These are phyloP conservation scores for Lichtheimia ramosa DNA, from an alignment of 371 early-diverging fungal genomes.

Conservation along the genomic window DNA sequence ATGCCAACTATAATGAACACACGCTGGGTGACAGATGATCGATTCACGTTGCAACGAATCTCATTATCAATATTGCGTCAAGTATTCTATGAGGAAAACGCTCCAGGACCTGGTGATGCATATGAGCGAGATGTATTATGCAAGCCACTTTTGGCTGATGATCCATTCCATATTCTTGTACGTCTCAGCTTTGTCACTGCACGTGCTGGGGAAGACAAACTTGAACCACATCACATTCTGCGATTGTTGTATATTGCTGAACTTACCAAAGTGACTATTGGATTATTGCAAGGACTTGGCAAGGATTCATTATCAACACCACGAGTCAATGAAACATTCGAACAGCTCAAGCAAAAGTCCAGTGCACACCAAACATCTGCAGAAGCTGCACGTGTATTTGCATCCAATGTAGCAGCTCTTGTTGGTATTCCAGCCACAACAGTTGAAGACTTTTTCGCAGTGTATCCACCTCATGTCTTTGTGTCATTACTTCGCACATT, in stretches of 20 bases:
- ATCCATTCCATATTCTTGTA: constrained; percentile 62
- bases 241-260: constrained; percentile 67
- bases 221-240: constrained; percentile 62
- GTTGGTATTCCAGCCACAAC: constrained; percentile 1
- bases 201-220: constrained; percentile 20
- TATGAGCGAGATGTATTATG: not conserved
- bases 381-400: constrained; percentile 6
- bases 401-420: constrained; percentile 6
- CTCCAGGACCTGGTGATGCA: not conserved
- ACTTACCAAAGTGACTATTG: constrained; percentile 52
- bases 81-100: constrained; percentile 8
- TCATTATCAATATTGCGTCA: constrained; percentile 11
- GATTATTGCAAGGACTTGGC: constrained; percentile 5
- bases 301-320: not conserved
- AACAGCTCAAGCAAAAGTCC: not conserved
- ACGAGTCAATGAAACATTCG: not conserved
- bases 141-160: constrained; percentile 62
- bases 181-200: constrained; percentile 52
- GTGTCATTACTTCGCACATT: constrained; percentile 31
- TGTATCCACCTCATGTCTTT: constrained; percentile 17
- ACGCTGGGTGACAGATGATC: constrained; percentile 25
- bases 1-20: constrained; percentile 32
- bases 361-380: not conserved
- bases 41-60: constrained; percentile 17
- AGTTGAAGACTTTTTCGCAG: constrained; percentile 6